Evolutionary conservation across 2,329 filamentous ascomycete genomes (phyloP).

Genomic region (Rhinocladiella similis): DNA sequence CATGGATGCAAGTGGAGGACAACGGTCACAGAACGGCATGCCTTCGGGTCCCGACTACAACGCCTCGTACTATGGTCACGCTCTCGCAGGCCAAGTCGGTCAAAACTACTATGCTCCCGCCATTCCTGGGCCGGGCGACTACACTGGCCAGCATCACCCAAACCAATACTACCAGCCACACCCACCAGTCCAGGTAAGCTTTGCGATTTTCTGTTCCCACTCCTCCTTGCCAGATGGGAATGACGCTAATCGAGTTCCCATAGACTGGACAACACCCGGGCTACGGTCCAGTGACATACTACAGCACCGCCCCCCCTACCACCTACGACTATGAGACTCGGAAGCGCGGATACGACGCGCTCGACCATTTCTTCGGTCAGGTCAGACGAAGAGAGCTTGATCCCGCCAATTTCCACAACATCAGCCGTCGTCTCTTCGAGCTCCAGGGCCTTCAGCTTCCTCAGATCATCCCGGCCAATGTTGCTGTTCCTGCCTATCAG

Average conservation of each 20-base stretch:
- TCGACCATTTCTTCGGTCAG: constrained; percentile 92
- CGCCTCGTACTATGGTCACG: constrained; percentile 29
- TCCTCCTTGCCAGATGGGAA: too few relatives aligned
- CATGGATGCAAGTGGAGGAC: constrained; percentile 51
- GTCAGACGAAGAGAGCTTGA: constrained; percentile 91
- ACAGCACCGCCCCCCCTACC: constrained; percentile 67
- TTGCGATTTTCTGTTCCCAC: neutral
- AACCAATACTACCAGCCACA: constrained; percentile 33
- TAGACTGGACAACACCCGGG: constrained; percentile 56
- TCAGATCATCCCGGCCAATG: constrained; percentile 53
- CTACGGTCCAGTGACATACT: constrained; percentile 76
- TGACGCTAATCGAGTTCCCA: constrained; percentile 35
- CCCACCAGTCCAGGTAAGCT: constrained; percentile 21
- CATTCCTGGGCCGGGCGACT: constrained; percentile 29
- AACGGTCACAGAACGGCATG: constrained; percentile 34
- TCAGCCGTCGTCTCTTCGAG: constrained; percentile 83
- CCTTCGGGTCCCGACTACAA: constrained; percentile 29
- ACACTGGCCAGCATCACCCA: constrained; percentile 29
- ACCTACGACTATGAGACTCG: constrained; percentile 71
- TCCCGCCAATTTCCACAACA: constrained; percentile 83
- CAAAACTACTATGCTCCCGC: constrained; percentile 31
- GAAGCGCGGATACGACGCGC: constrained; percentile 81
- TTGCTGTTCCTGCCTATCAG: constrained; percentile 54
- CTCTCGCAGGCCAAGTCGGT: constrained; percentile 27
- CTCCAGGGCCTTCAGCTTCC: constrained; percentile 69